A percentile compares a stretch with the other conserved stretches of the same genome.
Conservation (phyloP, 164 flowering plant species). For the Kingdonia uniflora region DNA sequence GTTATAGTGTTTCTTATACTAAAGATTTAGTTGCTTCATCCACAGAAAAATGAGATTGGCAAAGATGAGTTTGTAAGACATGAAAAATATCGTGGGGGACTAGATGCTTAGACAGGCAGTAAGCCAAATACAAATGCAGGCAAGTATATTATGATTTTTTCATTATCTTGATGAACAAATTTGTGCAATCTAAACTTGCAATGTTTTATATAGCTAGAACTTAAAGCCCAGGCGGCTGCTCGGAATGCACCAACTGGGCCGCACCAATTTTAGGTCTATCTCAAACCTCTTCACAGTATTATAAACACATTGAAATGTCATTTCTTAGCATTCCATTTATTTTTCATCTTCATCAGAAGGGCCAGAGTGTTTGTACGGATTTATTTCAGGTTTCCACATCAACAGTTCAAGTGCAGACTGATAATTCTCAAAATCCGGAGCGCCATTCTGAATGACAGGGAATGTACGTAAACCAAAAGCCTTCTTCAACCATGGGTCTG, state of each 20-base stretch:
- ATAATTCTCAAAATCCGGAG: slow-evolving; percentile 28
- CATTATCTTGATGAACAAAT: background rate
- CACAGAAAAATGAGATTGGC: slow-evolving; percentile 65
- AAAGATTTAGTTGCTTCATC: slow-evolving; percentile 3
- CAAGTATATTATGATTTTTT: slow-evolving; percentile 14
- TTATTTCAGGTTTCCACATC: slow-evolving; percentile 19
- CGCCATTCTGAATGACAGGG: slow-evolving; percentile 37
- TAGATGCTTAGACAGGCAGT: slow-evolving; percentile 83
- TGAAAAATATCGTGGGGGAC: slow-evolving; percentile 78
- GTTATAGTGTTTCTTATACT: background rate
- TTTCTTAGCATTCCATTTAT: slow-evolving; percentile 20
- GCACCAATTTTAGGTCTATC: slow-evolving; percentile 28
- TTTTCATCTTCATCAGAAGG: slow-evolving; percentile 31
- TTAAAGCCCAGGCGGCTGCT: slow-evolving; percentile 23
- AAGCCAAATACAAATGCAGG: slow-evolving; percentile 45
- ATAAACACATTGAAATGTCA: slow-evolving; percentile 16
- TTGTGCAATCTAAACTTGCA: background rate
- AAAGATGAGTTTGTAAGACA: slow-evolving; percentile 75
- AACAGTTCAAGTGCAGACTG: slow-evolving; percentile 18
- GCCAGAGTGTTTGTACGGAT: slow-evolving; percentile 20
- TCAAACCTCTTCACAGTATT: slow-evolving; percentile 35
- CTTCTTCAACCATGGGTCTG: slow-evolving; percentile 26
- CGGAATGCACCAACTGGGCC: slow-evolving; percentile 25
- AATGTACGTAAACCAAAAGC: slow-evolving; percentile 25
- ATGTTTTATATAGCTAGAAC: slow-evolving; percentile 5